phyloP scores from a whole-genome alignment of 495 filamentous ascomycete species.

The Monascus purpureus region DNA sequence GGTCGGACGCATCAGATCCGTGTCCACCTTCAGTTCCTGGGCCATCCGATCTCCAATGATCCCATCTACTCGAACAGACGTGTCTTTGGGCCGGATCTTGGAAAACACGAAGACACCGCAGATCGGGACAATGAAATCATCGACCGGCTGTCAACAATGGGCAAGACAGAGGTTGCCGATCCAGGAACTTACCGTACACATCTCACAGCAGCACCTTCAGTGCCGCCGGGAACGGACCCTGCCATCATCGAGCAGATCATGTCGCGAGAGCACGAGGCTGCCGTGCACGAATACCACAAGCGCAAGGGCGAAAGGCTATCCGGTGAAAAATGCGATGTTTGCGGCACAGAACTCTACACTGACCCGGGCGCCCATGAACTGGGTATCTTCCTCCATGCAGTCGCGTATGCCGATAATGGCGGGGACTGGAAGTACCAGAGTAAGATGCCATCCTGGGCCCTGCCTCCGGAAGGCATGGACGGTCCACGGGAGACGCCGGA shows the following conservation, averaged over 20 bases:
- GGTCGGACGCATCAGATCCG: slow-evolving; percentile 91
- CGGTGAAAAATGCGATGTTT: slow-evolving; percentile 64
- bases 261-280: slow-evolving; percentile 57
- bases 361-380: slow-evolving; percentile 85
- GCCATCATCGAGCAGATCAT: slow-evolving; percentile 28
- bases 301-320: slow-evolving; percentile 44
- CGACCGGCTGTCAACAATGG: slow-evolving; percentile 72
- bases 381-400: slow-evolving; percentile 84
- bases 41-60: slow-evolving; percentile 91
- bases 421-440: slow-evolving; percentile 83
- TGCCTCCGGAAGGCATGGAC: slow-evolving; percentile 51
- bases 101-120: slow-evolving; percentile 47
- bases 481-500: slow-evolving; percentile 42
- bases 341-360: slow-evolving; percentile 77
- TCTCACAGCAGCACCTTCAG: slow-evolving; percentile 25
- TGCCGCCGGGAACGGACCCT: slow-evolving; percentile 26
- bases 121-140: slow-evolving; percentile 83
- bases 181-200: slow-evolving; percentile 63
- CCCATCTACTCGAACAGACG: slow-evolving; percentile 91
- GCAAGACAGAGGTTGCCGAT: slow-evolving; percentile 80
- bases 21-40: slow-evolving; percentile 88
- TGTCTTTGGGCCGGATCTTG: slow-evolving; percentile 76
- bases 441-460: slow-evolving; percentile 69
- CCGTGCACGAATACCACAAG: slow-evolving; percentile 75
- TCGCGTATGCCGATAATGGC: slow-evolving; percentile 66